Evolutionary conservation across 352 stramenopile genomes (phyloP).

Genomic region (Phytopythium sindhum): DNA sequence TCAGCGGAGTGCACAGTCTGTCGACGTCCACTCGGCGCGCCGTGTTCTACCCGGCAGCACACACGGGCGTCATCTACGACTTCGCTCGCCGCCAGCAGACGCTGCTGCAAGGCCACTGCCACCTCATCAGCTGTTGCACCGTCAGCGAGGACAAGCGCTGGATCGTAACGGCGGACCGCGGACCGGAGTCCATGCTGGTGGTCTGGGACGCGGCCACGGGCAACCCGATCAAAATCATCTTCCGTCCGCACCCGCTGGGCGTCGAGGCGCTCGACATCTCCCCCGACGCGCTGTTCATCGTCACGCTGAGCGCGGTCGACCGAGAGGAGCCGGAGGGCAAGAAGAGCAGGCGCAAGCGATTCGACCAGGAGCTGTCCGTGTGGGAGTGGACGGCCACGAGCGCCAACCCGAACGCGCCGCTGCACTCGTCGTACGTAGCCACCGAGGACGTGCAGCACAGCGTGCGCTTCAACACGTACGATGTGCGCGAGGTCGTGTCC

Average conservation of each 20-base stretch:
- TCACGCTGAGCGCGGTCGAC: conserved; percentile 68
- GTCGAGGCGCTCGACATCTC: conserved; percentile 89
- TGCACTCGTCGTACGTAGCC: conserved; percentile 67
- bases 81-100: conserved; percentile 81
- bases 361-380: conserved; percentile 77
- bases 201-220: conserved; percentile 86
- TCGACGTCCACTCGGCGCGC: conserved; percentile 56
- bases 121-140: conserved; percentile 86
- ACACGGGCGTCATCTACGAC: conserved; percentile 93
- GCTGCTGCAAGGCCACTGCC: conserved; percentile 90
- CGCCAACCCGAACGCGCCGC: conserved; percentile 13
- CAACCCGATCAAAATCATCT: conserved; percentile 90
- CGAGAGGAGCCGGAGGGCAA: conserved; percentile 9
- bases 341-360: conserved; percentile 22
- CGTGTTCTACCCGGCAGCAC: conserved; percentile 89
- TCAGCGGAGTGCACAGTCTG: conserved; percentile 87
- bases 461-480: conserved; percentile 89
- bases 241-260: conserved; percentile 74
- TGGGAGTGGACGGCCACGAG: conserved; percentile 84
- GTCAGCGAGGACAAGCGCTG: conserved; percentile 92
- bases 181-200: conserved; percentile 88
- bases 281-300: conserved; percentile 84
- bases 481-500: conserved; percentile 88
- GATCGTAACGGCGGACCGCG: conserved; percentile 89
- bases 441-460: conserved; percentile 72